phyloP scores from a whole-genome alignment of 2,329 filamentous ascomycete species.

The Juglanconis oblonga region DNA sequence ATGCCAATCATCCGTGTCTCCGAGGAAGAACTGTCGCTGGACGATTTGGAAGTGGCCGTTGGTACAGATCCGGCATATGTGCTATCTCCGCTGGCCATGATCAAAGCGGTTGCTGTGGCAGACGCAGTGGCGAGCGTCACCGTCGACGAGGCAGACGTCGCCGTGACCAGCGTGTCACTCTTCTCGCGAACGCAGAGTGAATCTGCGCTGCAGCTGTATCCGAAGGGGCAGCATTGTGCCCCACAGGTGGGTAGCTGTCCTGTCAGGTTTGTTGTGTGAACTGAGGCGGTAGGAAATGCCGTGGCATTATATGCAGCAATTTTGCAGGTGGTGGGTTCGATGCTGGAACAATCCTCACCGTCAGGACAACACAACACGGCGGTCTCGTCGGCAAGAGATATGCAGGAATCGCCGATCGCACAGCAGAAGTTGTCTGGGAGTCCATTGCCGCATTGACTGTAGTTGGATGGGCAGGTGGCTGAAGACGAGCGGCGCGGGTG shows the following conservation, averaged over 20 bases:
- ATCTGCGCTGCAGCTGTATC: constrained; percentile 10
- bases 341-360: constrained; percentile 9
- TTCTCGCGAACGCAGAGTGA: constrained; percentile 3
- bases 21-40: constrained; percentile 1
- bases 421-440: constrained; percentile 17
- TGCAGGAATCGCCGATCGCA: constrained; percentile 4
- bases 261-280: constrained; percentile 13
- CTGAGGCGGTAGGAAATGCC: constrained; percentile 6
- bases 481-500: background rate
- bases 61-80: background rate
- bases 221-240: constrained; percentile 14
- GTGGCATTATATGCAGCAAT: constrained; percentile 12
- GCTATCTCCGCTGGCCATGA: background rate
- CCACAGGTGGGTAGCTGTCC: constrained; percentile 14
- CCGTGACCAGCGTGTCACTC: constrained; percentile 5
- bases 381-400: constrained; percentile 12
- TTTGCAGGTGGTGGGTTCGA: constrained; percentile 14
- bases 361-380: constrained; percentile 13
- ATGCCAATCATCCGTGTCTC: constrained; percentile 5
- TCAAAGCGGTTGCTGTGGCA: background rate
- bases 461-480: constrained; percentile 15
- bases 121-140: background rate
- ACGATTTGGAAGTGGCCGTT: background rate
- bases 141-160: background rate
- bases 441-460: constrained; percentile 13